Evolutionary conservation across 2,329 filamentous ascomycete genomes (phyloP).

Genomic region (Fusarium agapanthi): DNA sequence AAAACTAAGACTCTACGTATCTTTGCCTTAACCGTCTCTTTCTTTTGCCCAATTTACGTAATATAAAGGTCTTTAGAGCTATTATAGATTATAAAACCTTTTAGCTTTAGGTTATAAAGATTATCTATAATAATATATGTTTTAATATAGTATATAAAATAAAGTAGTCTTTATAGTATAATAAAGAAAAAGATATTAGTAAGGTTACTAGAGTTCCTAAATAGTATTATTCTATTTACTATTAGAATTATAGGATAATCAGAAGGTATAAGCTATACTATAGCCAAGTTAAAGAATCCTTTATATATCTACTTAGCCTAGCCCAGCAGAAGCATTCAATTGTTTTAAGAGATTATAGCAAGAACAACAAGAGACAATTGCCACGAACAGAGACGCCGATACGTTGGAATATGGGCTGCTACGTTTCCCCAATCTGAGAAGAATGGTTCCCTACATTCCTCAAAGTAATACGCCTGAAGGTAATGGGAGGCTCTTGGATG

Average conservation of each 20-base stretch:
- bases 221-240: not conserved
- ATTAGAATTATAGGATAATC: fast-evolving
- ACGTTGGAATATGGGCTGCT: slow-evolving; percentile 44
- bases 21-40: not conserved
- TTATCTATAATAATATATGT: slow-evolving; percentile 32
- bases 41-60: not conserved
- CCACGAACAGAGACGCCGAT: slow-evolving; percentile 39
- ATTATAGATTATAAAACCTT: not conserved
- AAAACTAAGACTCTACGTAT: not conserved
- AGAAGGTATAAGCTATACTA: not conserved
- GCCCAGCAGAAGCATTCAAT: slow-evolving; percentile 29
- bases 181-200: not conserved
- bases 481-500: not conserved
- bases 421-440: slow-evolving; percentile 47
- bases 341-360: slow-evolving; percentile 47
- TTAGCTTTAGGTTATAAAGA: slow-evolving; percentile 11
- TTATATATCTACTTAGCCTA: not conserved
- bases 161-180: not conserved
- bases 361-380: slow-evolving; percentile 47
- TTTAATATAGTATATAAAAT: not conserved
- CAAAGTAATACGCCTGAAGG: not conserved
- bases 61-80: not conserved
- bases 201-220: not conserved
- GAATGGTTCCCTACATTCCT: slow-evolving; percentile 40
- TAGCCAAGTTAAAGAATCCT: not conserved